Base-by-base conservation (phyloP, 129 eudicot species). In the Sambucus nigra region DNA sequence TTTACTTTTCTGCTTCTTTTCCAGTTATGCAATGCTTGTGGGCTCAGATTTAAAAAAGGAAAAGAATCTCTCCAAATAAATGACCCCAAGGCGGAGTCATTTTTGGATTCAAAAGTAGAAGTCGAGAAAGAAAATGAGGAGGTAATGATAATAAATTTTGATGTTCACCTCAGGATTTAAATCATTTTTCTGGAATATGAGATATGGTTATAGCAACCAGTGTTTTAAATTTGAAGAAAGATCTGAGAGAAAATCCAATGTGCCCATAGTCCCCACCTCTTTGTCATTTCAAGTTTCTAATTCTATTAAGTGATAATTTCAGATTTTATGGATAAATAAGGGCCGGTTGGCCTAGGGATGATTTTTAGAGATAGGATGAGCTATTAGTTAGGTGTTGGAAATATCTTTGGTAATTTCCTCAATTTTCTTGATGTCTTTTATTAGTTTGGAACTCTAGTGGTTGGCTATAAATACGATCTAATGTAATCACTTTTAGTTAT, bases 111-210 rank as follows among this genome's bases (percentile, higher is more conserved):
- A 59, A 53, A 57, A 53, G 53, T 57, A 53, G 49, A 47, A 60
- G 64, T 49, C 18, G 67, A 68, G 47, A 68, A 56, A 32, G 71
- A 26, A 46, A 47, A 64, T 10, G 75, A 42, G 33, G 75, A 74
- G 80, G 79, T 73, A 57, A 12, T 39, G 12, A 40, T 31, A 46
- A 38, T 31, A 40, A 25, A 5, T 38, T 16, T 40, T 45, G 42
- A 16, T 44, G 17, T 23, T 68, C 28, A 29, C 11, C 20, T 21
- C 18, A 5, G 26, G 55, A 53, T 15, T 13, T 50, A 25, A 5
- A 14, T 26, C 6, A 1, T 5, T 50, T 47, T 19, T 19, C 26
- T 11, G 19, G 8, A 47, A 47, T 47, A 25, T 47, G 25, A 20
- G 25, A 26, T 19, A n/a, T 35, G 12, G 4, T 35, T 35, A 2